Evolutionary conservation across 495 filamentous ascomycete genomes (phyloP), one percentile per base, ranked within the genome.

Genomic region (Chaetomium tenue): DNA sequence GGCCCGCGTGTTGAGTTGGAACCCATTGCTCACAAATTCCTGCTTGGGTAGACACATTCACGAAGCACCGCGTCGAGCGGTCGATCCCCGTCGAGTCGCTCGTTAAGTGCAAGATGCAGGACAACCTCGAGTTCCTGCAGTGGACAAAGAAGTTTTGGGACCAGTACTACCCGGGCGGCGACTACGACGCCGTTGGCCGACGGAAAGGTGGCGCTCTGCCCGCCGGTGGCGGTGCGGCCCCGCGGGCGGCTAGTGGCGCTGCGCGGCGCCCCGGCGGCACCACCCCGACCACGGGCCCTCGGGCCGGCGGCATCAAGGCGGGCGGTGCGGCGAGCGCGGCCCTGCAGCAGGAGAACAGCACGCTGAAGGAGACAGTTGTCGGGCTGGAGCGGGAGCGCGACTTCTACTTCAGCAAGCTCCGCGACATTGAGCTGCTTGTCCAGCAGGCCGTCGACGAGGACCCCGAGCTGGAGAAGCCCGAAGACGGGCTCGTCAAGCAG

Each of bases 91-190:
- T 97, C 70, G 87, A 96, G 76, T 80, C 84, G 68, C 88, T 98
- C 61, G 84, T 92, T 67, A 98, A 97, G 78, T 98, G 94, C 83
- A 96, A 95, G 80, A 98, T 98, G 91, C 94, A 98, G 79, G 94
- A 98, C 75, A 98, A 98, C 81, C 91, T 98, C 65, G 95, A 97
- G 73, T 98, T 98, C 77, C 86, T 98, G 40, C 94, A 98, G 80
- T 98, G 91, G 91, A 87, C 85, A 59, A 98, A 98, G 85, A 80
- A 83, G 67, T 96, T 91, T 80, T 98, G 94, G 94, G 95, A 98
- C 73, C 93, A 97, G 73, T 92, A 97, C 83, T 98, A 89, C 74
- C 92, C 94, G 11, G 94, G 93, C 52, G 91, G 91, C 58, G 94
- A 98, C 66, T 98, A 98, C 78, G 94, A 98, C 77, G 91, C 94